Conservation (phyloP, 345 rosid genomes). For the Citrus australasica region DNA sequence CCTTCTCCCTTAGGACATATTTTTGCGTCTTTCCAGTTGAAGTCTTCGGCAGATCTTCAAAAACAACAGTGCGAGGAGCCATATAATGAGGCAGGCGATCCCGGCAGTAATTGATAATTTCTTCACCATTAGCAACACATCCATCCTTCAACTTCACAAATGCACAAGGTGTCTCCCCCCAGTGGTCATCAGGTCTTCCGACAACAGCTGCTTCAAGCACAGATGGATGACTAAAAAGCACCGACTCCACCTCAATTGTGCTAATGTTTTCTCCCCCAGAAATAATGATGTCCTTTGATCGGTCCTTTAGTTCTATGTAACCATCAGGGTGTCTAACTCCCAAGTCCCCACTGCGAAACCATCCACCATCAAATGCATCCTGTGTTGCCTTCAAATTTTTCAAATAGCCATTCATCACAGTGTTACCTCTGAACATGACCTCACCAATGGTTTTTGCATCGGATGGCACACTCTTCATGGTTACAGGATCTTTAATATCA, state of each 20-base stretch:
- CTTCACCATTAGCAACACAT: conserved; percentile 30
- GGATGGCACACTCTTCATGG: conserved; percentile 53
- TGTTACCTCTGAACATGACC: conserved; percentile 72
- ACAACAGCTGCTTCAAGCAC: conserved; percentile 78
- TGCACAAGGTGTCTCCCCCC: conserved; percentile 87
- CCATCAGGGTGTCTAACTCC: conserved; percentile 70
- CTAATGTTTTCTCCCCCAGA: conserved; percentile 81
- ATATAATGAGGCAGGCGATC: conserved; percentile 52
- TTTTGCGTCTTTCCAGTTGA: conserved; percentile 78
- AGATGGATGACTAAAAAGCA: conserved; percentile 59
- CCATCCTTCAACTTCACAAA: conserved; percentile 68
- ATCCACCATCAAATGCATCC: conserved; percentile 64
- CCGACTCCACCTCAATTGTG: conserved; percentile 68
- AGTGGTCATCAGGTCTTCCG: conserved; percentile 59
- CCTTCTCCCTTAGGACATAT: conserved; percentile 50
- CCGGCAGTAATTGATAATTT: conserved; percentile 56
- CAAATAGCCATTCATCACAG: conserved; percentile 77
- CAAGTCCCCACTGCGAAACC: conserved; percentile 74
- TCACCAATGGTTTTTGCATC: conserved; percentile 73
- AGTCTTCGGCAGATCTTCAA: conserved; percentile 69
- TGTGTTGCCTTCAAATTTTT: conserved; percentile 58
- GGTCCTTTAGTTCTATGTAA: conserved; percentile 69
- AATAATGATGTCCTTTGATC: conserved; percentile 70
- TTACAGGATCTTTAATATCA: conserved; percentile 53
- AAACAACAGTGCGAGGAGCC: conserved; percentile 65